phyloP scores from a whole-genome alignment of 148 eudicot genomes.

The Tetragonia tetragonoides region DNA sequence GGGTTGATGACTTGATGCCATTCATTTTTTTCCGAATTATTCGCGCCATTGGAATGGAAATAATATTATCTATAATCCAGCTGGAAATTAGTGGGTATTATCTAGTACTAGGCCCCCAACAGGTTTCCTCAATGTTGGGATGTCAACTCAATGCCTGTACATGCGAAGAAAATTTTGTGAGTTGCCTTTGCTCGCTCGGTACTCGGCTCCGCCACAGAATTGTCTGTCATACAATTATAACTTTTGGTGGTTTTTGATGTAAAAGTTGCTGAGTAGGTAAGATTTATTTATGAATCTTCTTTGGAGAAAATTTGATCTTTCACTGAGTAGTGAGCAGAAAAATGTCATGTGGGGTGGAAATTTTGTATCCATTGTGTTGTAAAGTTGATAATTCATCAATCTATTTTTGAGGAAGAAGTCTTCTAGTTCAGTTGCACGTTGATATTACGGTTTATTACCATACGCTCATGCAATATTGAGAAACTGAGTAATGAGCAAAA shows the following conservation, averaged over 20 bases:
- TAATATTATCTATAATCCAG: not conserved
- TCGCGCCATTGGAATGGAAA: not conserved
- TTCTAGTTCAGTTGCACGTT: conserved; percentile 3
- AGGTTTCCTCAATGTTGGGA: not conserved
- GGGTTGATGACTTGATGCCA: not conserved
- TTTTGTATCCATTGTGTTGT: not conserved
- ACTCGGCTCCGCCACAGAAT: not conserved
- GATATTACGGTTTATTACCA: conserved; percentile 7
- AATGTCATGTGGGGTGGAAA: not conserved
- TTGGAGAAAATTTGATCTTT: not conserved
- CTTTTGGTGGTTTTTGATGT: not conserved
- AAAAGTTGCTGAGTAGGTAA: not conserved
- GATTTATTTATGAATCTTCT: not conserved
- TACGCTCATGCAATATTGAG: conserved; percentile 5
- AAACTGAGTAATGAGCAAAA: too few relatives aligned
- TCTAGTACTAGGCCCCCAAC: not conserved
- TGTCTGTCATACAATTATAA: not conserved
- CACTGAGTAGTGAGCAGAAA: conserved; percentile 1
- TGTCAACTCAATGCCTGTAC: not conserved
- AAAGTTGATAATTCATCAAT: conserved; percentile 2
- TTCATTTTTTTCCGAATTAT: not conserved
- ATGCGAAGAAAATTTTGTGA: not conserved
- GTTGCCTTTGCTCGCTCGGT: not conserved
- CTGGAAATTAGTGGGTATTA: not conserved
- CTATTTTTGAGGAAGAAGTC: not conserved